Conservation (phyloP, 1,139 yeast genomes). For the Saccharomycopsis hybrid region DNA sequence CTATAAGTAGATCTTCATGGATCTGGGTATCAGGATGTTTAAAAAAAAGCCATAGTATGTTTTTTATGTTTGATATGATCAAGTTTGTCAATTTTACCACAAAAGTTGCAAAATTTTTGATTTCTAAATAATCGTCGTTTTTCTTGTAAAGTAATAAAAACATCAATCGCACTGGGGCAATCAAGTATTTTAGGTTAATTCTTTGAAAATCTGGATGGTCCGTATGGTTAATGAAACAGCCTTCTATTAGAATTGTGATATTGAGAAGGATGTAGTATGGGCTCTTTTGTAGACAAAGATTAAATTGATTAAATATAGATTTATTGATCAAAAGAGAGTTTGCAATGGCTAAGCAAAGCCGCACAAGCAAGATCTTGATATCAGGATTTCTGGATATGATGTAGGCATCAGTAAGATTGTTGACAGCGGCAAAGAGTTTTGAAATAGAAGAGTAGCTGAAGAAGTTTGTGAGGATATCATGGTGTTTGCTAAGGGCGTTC, state of each 20-base stretch:
- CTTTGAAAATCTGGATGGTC: background rate
- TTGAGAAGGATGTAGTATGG: background rate
- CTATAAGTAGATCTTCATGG: slow-evolving; percentile 9
- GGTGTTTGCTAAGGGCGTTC: slow-evolving; percentile 8
- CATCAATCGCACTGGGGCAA: slow-evolving; percentile 10
- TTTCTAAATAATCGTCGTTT: background rate
- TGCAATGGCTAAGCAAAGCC: slow-evolving; percentile 7
- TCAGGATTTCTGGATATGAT: background rate
- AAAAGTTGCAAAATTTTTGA: background rate
- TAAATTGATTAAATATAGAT: slow-evolving; percentile 6
- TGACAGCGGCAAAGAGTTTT: slow-evolving; percentile 7
- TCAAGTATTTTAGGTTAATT: slow-evolving; percentile 2
- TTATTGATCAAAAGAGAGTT: slow-evolving; percentile 11
- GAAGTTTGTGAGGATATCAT: background rate
- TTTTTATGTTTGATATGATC: slow-evolving; percentile 5
- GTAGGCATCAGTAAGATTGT: slow-evolving; percentile 2
- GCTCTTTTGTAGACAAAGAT: background rate
- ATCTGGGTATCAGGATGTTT: background rate
- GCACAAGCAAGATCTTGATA: background rate
- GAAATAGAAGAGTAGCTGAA: background rate
- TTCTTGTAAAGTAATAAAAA: slow-evolving; percentile 12
- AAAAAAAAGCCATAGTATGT: slow-evolving; percentile 16
- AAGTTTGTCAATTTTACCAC: slow-evolving; percentile 6
- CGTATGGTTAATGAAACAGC: background rate
- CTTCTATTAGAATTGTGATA: background rate